A percentile compares a stretch with the other conserved stretches of the same genome.
Evolutionary conservation across 1,284 basidiomycete genomes (phyloP).

Genomic region (Ganoderma lucidum): DNA sequence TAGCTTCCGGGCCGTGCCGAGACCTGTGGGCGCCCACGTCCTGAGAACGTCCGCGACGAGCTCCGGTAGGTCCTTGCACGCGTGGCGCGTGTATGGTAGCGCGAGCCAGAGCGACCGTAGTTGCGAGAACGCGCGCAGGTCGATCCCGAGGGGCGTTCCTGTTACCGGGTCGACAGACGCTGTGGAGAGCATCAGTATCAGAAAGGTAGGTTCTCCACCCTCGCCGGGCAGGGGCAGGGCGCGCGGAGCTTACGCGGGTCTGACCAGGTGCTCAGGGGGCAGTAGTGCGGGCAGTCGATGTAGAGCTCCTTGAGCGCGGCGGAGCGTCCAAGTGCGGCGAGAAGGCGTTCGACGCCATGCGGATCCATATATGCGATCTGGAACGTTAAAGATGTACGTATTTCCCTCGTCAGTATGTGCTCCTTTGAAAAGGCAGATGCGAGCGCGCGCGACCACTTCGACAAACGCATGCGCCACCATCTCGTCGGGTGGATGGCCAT

Average conservation of each 20-base stretch:
- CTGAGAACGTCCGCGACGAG: not conserved
- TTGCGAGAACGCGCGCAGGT: constrained; percentile 1
- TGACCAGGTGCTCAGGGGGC: not conserved
- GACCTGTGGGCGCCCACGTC: not conserved
- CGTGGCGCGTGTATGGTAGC: not conserved
- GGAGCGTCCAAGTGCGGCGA: not conserved
- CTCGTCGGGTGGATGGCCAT: not conserved
- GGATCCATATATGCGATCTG: not conserved
- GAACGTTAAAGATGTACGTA: not conserved
- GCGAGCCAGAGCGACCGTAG: not conserved
- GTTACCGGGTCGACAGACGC: not conserved
- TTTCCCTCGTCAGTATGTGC: not conserved
- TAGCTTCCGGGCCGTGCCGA: not conserved
- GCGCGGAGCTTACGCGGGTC: not conserved
- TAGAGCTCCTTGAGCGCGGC: constrained; percentile 3
- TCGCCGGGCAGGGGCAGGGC: no score
- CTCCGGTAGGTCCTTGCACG: constrained; percentile 1
- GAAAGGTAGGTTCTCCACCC: no score
- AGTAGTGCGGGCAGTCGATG: constrained; percentile 9
- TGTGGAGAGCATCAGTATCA: not conserved
- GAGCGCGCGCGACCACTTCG: not conserved
- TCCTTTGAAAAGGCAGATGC: not conserved
- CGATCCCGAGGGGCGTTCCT: not conserved
- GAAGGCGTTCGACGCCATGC: not conserved
- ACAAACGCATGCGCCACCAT: not conserved